phyloP scores from a whole-genome alignment of 2,329 filamentous ascomycete genomes.

The Penicillium sumatraense region DNA sequence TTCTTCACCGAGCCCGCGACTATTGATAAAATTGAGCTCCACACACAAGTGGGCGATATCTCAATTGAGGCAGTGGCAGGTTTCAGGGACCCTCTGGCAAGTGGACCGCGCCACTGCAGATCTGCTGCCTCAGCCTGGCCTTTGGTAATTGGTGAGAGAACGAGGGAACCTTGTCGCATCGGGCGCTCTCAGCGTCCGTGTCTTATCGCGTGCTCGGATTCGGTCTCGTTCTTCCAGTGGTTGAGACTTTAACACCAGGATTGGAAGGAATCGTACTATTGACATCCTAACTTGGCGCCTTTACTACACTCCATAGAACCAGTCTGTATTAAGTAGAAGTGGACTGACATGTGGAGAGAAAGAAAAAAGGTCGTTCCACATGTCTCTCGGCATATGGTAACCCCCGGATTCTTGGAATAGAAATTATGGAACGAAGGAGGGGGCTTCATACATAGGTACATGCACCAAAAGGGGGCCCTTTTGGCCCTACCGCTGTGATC shows the following conservation, averaged over 20 bases:
- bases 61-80: not conserved
- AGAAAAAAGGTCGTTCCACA: not conserved
- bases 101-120: constrained; percentile 1
- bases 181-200: not conserved
- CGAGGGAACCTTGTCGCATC: not conserved
- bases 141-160: not conserved
- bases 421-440: not conserved
- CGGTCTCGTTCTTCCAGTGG: not conserved
- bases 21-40: not conserved
- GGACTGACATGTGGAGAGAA: not conserved
- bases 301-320: too few species aligned
- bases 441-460: too few species aligned
- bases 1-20: not conserved
- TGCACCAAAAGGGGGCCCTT: constrained; percentile 2
- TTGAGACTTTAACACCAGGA: not conserved
- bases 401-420: constrained; percentile 1
- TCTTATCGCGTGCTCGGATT: not conserved
- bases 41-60: not conserved
- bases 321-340: too few species aligned
- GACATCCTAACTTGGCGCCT: not conserved
- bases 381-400: not conserved
- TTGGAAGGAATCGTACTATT: constrained; percentile 3
- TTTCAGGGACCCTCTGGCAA: not conserved
- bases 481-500: not conserved
- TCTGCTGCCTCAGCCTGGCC: not conserved